Base-by-base conservation (phyloP, 805 yeast species). In the Brettanomyces naardenensis region DNA sequence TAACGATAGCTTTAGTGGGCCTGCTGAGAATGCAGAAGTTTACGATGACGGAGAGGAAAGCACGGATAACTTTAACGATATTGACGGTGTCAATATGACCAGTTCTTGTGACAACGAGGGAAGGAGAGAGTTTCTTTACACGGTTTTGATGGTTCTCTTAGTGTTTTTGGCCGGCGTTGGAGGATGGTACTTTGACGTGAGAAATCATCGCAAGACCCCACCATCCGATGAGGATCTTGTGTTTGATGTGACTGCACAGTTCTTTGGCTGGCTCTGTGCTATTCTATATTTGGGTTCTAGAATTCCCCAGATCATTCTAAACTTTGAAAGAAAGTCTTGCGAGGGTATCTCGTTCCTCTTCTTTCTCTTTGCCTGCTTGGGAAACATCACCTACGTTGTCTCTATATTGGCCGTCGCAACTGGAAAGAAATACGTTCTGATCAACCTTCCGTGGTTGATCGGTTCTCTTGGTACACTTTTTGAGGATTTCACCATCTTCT, bases 341-440 rank as follows among this genome's bases (percentile, higher is more conserved):
- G 97, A 92, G 44, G 97, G 97, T 19, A 84, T 90, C 35, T 86
- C 95, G 9, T 86, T 92, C 53, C 69, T 90, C 69, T 90, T 92
- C 61, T 90, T 90, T 62, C 64, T 92, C 18, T 90, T 92, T 68
- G 97, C 98, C 17, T 88, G 96, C 58, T 65, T 90, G 40, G 98
- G 98, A 33, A 92, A 90, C 57, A 66, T 85, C 53, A 86, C 96
- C 1, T 92, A 88, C 51, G 95, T 92, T 29, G 71, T 85, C 11
- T 82, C 95, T 9, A 90, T 90, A 37, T 64, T 90, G 35, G 74
- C 83, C 32, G 80, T 84, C 30, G 85, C 87, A 46, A 65, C 79
- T 34, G 79, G 86, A 38, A 66, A 69, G 51, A 68, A 75, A 44
- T 90, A 87, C 48, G 54, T 90, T 23, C 54, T 83, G 46, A 79